Conservation (phyloP, 2,329 filamentous ascomycete species). For the Claviceps digitariae region DNA sequence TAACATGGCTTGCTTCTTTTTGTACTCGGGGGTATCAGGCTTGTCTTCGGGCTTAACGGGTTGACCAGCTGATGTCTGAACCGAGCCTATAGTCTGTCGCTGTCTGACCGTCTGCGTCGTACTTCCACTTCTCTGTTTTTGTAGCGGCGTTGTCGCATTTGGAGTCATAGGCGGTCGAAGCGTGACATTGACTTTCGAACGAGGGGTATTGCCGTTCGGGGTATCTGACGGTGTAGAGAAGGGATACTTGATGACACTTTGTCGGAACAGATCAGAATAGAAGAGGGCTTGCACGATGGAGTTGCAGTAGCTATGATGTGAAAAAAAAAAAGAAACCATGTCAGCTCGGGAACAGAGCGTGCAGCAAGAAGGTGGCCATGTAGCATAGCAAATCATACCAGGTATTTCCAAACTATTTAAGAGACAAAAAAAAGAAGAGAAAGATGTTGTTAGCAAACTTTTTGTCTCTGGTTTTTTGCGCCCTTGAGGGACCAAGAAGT, state of each 20-base stretch:
- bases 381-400: constrained; percentile 46
- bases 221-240: constrained; percentile 55
- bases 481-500: background rate
- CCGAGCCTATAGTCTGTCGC: constrained; percentile 38
- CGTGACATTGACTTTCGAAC: constrained; percentile 44
- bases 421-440: no score
- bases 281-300: constrained; percentile 96
- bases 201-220: constrained; percentile 39
- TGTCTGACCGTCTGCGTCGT: constrained; percentile 43
- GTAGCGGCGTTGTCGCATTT: constrained; percentile 26
- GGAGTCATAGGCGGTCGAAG: constrained; percentile 42
- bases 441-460: background rate
- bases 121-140: constrained; percentile 37
- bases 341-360: background rate
- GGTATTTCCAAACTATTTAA: constrained; percentile 93
- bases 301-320: constrained; percentile 77
- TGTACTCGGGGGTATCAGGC: constrained; percentile 88
- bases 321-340: no score
- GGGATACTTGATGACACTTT: constrained; percentile 88
- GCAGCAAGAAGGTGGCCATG: background rate
- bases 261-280: constrained; percentile 86
- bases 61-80: constrained; percentile 39
- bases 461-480: background rate
- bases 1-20: constrained; percentile 89
- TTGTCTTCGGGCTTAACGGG: constrained; percentile 72